These are phyloP conservation scores for Phytophthora meadii DNA, from an alignment of 352 stramenopile species.

Conservation along the genomic window DNA sequence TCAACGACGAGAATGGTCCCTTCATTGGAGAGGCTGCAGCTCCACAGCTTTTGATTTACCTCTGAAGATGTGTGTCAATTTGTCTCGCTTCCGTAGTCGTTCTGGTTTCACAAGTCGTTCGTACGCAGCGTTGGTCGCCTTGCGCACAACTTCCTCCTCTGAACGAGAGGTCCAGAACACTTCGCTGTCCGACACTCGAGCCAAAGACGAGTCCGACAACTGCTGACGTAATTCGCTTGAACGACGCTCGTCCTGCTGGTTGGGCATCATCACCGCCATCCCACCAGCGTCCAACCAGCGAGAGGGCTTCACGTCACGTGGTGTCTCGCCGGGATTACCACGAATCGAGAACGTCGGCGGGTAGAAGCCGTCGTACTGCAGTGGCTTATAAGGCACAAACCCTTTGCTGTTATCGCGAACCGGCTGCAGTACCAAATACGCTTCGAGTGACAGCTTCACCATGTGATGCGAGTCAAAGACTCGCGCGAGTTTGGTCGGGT, in stretches of 20 bases:
- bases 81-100: too few relatives aligned
- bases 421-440: conserved; percentile 29
- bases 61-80: too few relatives aligned
- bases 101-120: conserved; percentile 29
- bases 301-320: conserved; percentile 7
- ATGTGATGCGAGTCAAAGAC: conserved; percentile 39
- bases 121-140: conserved; percentile 28
- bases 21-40: too few relatives aligned
- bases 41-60: too few relatives aligned
- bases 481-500: conserved; percentile 32
- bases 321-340: conserved; percentile 1
- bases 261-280: background rate
- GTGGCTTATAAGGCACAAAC: conserved; percentile 38
- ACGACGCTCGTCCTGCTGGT: too few relatives aligned
- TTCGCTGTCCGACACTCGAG: background rate
- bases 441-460: conserved; percentile 44
- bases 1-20: too few relatives aligned
- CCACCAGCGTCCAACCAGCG: conserved; percentile 2
- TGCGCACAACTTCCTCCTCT: conserved; percentile 31
- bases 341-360: conserved; percentile 33
- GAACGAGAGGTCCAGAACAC: conserved; percentile 29
- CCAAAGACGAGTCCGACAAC: conserved; percentile 7
- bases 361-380: conserved; percentile 28
- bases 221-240: background rate
- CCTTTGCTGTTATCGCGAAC: conserved; percentile 28